Evolutionary conservation across 2,329 filamentous ascomycete genomes (phyloP).

Genomic region (Talaromyces sp.): DNA sequence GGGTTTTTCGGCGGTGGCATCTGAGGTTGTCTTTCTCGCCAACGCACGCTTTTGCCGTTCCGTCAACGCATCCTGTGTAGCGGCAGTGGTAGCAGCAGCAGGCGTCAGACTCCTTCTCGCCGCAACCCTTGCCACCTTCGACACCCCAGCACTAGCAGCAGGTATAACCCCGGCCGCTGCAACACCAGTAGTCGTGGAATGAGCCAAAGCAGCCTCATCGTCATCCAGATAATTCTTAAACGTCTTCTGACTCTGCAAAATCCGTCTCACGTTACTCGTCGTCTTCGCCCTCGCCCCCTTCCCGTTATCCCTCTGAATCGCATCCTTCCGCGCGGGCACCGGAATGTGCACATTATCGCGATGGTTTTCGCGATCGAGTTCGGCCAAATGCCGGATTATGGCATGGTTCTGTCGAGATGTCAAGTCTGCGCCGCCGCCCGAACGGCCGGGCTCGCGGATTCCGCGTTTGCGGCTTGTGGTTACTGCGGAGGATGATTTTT

Average conservation of each 20-base stretch:
- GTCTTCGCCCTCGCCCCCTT: constrained; percentile 36
- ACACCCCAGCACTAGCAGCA: not conserved
- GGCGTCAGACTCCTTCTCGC: constrained; percentile 14
- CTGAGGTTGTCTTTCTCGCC: constrained; percentile 19
- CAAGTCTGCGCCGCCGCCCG: constrained; percentile 55
- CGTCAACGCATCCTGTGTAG: constrained; percentile 9
- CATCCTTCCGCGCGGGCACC: constrained; percentile 55
- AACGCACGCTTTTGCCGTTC: constrained; percentile 23
- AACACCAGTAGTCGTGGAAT: not conserved
- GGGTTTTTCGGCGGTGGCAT: constrained; percentile 12
- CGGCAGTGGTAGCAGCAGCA: not conserved
- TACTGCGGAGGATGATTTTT: constrained; percentile 53
- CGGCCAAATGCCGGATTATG: constrained; percentile 74
- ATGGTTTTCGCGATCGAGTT: constrained; percentile 76
- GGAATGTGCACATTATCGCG: constrained; percentile 66
- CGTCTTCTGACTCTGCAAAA: constrained; percentile 49
- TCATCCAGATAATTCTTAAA: constrained; percentile 52
- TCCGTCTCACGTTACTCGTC: constrained; percentile 47
- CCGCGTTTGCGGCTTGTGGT: constrained; percentile 65
- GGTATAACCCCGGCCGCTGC: not conserved
- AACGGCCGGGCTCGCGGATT: constrained; percentile 55
- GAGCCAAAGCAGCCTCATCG: constrained; percentile 42
- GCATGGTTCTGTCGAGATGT: constrained; percentile 80
- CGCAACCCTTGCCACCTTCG: constrained; percentile 11
- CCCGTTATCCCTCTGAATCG: constrained; percentile 35